Base-by-base conservation (phyloP, 139 green algal genomes). In the Limnomonas spitsbergensis region DNA sequence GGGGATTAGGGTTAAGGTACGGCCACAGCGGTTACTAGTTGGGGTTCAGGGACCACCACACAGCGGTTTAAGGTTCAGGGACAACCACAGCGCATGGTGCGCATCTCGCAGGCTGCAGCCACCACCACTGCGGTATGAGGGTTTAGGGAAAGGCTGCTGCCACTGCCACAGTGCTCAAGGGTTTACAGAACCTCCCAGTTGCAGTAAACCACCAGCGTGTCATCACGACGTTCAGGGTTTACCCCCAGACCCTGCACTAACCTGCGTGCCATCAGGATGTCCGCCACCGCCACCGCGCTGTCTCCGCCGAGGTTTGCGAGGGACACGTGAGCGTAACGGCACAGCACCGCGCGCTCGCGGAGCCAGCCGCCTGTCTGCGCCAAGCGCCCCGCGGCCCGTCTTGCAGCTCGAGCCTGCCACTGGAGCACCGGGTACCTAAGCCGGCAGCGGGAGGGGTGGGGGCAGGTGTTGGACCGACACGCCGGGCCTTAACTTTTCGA, bases 271-370 rank as follows among this genome's bases (percentile, higher is more conserved):
- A 92, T 91, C 66, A 96, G 87, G 4, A 91, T 84, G 76, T 99
- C 95, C 14, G 88, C 89, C 1, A 89, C 85, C 6, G 76, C 77
- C 39, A 83, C 71, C 0, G 4, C 36, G 1, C 70, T 3, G 71
- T 78, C 77, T 3, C 68, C 77, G 0, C 85, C 89, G 54, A 98
- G 84, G 79, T 92, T 91, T 31, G 85, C 80, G 9, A 97, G 74
- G 7, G 93, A 93, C 75, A 95, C 86, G 82, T 97, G 92, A 1
- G 91, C 90, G 69, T 98, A 98, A 54, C 91, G 84, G 34, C 92
- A 88, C 26, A 94, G 78, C 32, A 74, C 70, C 0, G 91, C 82
- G 6, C 85, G 85, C 38, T 92, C 88, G 69, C 90, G 77, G 40
- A 98, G 82, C 91, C 91, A 97, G 20, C 75, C 66, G 3, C 76